Evolutionary conservation across 1,284 basidiomycete species (phyloP).

Genomic region (Ustilago shanxiensis): DNA sequence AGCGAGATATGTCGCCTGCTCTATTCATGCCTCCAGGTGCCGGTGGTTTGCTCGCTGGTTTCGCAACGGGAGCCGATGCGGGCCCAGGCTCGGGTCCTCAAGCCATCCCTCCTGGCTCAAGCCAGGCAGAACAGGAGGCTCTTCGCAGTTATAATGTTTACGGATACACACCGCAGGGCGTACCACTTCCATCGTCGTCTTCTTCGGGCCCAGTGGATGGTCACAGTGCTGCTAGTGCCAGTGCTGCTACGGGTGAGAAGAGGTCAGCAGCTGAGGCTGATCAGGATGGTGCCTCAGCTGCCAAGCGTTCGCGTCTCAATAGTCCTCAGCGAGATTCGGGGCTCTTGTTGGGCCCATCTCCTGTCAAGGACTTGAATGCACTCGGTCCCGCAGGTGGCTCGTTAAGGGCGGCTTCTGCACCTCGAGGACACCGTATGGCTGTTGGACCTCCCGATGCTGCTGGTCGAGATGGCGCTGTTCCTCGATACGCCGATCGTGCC

Average conservation of each 20-base stretch:
- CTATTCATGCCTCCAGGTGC: slow-evolving; percentile 55
- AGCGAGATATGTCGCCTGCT: slow-evolving; percentile 42
- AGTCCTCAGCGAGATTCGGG: slow-evolving; percentile 36
- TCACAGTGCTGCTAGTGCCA: not conserved
- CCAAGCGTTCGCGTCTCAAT: slow-evolving; percentile 45
- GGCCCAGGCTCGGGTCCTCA: slow-evolving; percentile 17
- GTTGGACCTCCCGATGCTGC: slow-evolving; percentile 52
- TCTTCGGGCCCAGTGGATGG: slow-evolving; percentile 6
- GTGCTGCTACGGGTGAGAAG: slow-evolving; percentile 29
- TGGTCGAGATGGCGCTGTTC: slow-evolving; percentile 42
- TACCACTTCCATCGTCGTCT: slow-evolving; percentile 48
- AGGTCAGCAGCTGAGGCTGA: slow-evolving; percentile 25
- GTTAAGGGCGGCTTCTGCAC: slow-evolving; percentile 59
- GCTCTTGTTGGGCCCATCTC: slow-evolving; percentile 51
- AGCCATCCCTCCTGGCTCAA: slow-evolving; percentile 62
- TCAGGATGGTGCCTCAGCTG: slow-evolving; percentile 24
- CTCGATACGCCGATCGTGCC: slow-evolving; percentile 67
- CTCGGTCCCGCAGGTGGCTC: slow-evolving; percentile 59
- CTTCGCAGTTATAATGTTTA: slow-evolving; percentile 57
- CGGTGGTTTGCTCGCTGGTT: slow-evolving; percentile 45
- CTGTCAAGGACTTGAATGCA: slow-evolving; percentile 66
- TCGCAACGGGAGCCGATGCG: slow-evolving; percentile 9
- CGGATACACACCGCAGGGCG: slow-evolving; percentile 62
- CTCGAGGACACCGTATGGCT: slow-evolving; percentile 42
- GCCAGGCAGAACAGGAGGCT: slow-evolving; percentile 50